Base-by-base conservation (phyloP, 129 eudicot genomes). In the Saussurea involucrata region DNA sequence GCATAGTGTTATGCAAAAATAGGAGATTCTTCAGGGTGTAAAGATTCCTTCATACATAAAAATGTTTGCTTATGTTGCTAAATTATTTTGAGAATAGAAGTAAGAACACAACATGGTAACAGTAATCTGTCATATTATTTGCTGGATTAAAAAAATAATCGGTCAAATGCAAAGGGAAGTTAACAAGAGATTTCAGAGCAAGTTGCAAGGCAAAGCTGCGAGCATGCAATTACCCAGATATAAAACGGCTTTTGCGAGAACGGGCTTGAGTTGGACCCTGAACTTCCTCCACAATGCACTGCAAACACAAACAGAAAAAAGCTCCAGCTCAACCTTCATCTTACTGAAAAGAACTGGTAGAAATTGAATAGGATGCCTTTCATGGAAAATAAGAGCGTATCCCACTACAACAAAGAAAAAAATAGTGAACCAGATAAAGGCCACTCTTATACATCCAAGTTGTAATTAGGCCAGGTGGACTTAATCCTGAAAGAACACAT, bases 271-370 rank as follows among this genome's bases (percentile, higher is more conserved):
- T 77, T 77, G 96, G 99, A 81, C 96, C 97, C 85, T 92, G 99
- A 76, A 95, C 87, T 95, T 95, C 99, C 87, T 95, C 99, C 78
- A 92, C 97, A 49, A 92, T 87, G 83, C 97, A 92, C 99, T 95
- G 70, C 79, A 82, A 73, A 53, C 17, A 78, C 72, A 78, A 60
- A 24, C 32, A 24, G 53, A 18, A 64, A 31, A 17, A 69, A 77
- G 49, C 31, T 12, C 36, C 13, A 29, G 49, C 27, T 66, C 63
- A 75, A n/a, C 36, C 8, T 12, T 11, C 77, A 29, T 69, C 34
- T 73, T 75, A 21, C 37, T 32, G 8, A 64, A 57, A 22, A 37
- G 25, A 57, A 33, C 63, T 25, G 63, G 67, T 66, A 44, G n/a
- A 44, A 44, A 44, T 13, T 13, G 57, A 2, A 13, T 44, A 44